Percentiles rank a stretch among this genome's conserved stretches.
Conservation (phyloP, 1,139 yeast species). For the Saccharomycopsis crataegensis region DNA sequence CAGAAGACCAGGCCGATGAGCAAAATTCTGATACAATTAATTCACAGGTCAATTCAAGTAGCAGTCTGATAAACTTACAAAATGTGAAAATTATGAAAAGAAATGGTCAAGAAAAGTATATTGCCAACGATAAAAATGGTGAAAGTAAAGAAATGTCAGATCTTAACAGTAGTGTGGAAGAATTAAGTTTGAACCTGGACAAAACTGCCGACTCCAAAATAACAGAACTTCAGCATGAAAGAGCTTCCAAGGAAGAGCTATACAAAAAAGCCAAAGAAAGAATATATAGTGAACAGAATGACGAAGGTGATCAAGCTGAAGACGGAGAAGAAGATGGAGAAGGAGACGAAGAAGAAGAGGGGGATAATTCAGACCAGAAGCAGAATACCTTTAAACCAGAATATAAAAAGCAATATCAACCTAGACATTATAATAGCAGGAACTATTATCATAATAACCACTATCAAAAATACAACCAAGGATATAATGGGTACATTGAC, state of each 20-base stretch:
- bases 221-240: conserved; percentile 7
- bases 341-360: background rate
- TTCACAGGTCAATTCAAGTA: background rate
- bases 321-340: background rate
- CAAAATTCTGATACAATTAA: background rate
- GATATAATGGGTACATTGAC: background rate
- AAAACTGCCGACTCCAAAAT: background rate
- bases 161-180: background rate
- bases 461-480: background rate
- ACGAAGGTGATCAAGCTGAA: conserved; percentile 9
- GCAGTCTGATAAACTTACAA: background rate
- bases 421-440: background rate
- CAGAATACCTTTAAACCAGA: background rate
- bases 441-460: background rate
- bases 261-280: conserved; percentile 13
- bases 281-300: conserved; percentile 13
- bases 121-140: background rate
- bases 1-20: background rate
- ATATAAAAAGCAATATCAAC: background rate
- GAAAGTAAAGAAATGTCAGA: background rate
- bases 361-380: background rate
- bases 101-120: background rate
- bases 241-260: conserved; percentile 14
- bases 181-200: background rate
- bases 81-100: conserved; percentile 7